phyloP scores from a whole-genome alignment of 1,139 yeast genomes.

The Lodderomyces oxycetoniae region DNA sequence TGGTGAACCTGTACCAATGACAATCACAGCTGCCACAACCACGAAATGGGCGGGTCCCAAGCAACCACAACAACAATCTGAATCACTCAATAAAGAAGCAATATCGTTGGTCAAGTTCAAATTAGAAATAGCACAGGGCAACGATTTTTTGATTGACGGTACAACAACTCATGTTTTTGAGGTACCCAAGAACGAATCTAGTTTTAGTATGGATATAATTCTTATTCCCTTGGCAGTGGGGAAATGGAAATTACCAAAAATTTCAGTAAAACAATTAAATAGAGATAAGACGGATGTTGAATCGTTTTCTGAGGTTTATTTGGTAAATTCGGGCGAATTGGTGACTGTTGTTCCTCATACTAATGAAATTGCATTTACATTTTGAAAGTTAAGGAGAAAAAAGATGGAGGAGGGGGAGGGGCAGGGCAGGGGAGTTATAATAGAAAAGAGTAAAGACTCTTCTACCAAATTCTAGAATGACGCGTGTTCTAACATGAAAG shows the following conservation, averaged over 20 bases:
- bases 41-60: constrained; percentile 47
- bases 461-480: no score
- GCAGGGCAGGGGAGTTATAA: no score
- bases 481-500: no score
- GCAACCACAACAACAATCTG: constrained; percentile 36
- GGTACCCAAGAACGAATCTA: constrained; percentile 7
- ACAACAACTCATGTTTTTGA: neutral
- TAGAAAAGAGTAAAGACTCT: no score
- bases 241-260: constrained; percentile 59
- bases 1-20: constrained; percentile 56
- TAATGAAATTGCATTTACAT: neutral
- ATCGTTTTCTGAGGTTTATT: neutral
- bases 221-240: constrained; percentile 78
- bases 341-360: constrained; percentile 1
- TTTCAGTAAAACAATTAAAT: constrained; percentile 36
- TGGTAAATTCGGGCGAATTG: neutral
- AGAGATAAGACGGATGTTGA: neutral
- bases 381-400: no score
- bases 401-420: no score
- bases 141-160: neutral
- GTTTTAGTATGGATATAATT: constrained; percentile 32
- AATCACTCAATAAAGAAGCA: constrained; percentile 3
- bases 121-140: neutral
- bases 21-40: constrained; percentile 41
- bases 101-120: neutral